Evolutionary conservation across 75 land plant genomes (phyloP).

Genomic region (Gnetum montanum): DNA sequence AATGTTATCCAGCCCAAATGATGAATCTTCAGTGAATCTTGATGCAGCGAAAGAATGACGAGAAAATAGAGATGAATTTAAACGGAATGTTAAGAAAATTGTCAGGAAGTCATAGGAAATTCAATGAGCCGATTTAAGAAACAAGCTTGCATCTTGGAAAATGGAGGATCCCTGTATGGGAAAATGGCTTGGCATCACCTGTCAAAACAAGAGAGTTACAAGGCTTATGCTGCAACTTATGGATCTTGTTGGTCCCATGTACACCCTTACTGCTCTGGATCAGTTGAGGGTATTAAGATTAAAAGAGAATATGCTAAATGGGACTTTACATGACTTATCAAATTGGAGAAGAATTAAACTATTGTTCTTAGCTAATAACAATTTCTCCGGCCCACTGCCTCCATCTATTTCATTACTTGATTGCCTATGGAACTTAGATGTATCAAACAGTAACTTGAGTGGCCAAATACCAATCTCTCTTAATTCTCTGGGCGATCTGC

Average conservation of each 20-base stretch:
- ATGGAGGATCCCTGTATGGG: slow-evolving; percentile 17
- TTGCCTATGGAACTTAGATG: slow-evolving; percentile 59
- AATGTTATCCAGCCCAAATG: slow-evolving; percentile 64
- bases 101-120: slow-evolving; percentile 15
- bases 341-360: slow-evolving; percentile 37
- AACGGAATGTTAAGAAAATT: slow-evolving; percentile 12
- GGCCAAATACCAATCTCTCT: slow-evolving; percentile 47
- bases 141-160: slow-evolving; percentile 13
- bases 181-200: slow-evolving; percentile 22
- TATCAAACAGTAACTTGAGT: slow-evolving; percentile 43
- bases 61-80: slow-evolving; percentile 13
- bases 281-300: slow-evolving; percentile 70
- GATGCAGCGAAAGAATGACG: slow-evolving; percentile 40
- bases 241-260: slow-evolving; percentile 12
- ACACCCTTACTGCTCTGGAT: slow-evolving; percentile 7
- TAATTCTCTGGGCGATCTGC: slow-evolving; percentile 34
- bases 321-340: slow-evolving; percentile 57
- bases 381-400: slow-evolving; percentile 47
- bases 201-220: slow-evolving; percentile 12
- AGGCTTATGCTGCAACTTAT: slow-evolving; percentile 20
- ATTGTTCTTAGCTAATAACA: slow-evolving; percentile 52
- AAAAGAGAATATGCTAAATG: slow-evolving; percentile 43
- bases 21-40: slow-evolving; percentile 65
- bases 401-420: slow-evolving; percentile 25
- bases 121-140: slow-evolving; percentile 7